Evolutionary conservation across 805 yeast species (phyloP), one percentile per base, ranked within the genome.

Genomic region (Suhomyces sp.): DNA sequence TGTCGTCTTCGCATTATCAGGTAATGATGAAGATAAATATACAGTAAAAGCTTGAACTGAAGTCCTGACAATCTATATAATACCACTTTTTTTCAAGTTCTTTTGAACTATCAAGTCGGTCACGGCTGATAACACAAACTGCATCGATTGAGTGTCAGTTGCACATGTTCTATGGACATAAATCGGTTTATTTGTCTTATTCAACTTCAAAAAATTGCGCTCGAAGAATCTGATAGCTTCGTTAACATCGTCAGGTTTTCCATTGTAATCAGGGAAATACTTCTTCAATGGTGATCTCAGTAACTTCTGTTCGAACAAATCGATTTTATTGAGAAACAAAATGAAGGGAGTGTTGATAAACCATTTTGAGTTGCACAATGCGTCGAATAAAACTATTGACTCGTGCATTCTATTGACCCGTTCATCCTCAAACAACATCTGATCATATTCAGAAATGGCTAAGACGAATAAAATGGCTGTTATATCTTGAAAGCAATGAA

Each of bases 91-190:
- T 58, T 81, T 78, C 56, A 91, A 61, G 54, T 85, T 90, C 50
- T 84, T 84, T 54, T 85, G 91, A 19, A 91, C 76, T 30, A 93
- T 77, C 77, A 88, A 72, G 63, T 93, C 98, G 1, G 97, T 88
- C 6, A 88, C 96, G 0, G 98, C 96, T 4, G 85, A 77, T 38
- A 93, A 70, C 12, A 93, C 96, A 53, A 90, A 91, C 52, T 77
- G 75, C 96, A 93, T 93, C 19, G 88, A 77, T 36, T 77, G 70
- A 0, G 95, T 77, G 57, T 93, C 98, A 0, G 98, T 93, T 0
- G 98, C 98, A 63, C 97, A 88, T 1, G 98, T 93, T 46, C 88
- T 68, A 63, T 88, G 96, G 15, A 87, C 83, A 55, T 93, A 93
- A 20, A 93, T 75, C n/a, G 88, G 91, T 44, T 80, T 77, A 30